phyloP scores from a whole-genome alignment of 2,329 filamentous ascomycete species.

The Colletotrichum sp. region DNA sequence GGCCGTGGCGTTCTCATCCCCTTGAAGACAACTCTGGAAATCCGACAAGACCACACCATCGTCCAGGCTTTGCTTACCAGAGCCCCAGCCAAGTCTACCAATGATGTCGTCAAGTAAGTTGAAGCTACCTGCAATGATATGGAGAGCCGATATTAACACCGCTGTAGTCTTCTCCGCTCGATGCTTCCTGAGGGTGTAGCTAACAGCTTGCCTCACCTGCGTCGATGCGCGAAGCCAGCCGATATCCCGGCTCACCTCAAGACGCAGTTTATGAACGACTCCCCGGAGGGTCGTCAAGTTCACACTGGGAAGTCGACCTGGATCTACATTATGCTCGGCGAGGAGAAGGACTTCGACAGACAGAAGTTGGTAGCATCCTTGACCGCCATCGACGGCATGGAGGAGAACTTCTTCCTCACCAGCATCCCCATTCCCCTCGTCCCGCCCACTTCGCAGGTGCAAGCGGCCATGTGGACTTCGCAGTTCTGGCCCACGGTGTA shows the following conservation, averaged over 20 bases:
- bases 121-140: neutral
- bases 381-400: slow-evolving; percentile 54
- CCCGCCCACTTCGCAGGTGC: slow-evolving; percentile 76
- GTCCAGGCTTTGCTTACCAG: slow-evolving; percentile 74
- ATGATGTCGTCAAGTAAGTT: slow-evolving; percentile 74
- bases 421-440: slow-evolving; percentile 73
- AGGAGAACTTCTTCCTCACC: slow-evolving; percentile 60
- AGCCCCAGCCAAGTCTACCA: slow-evolving; percentile 74
- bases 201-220: slow-evolving; percentile 74
- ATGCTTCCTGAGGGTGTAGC: slow-evolving; percentile 64
- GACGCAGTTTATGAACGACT: slow-evolving; percentile 64
- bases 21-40: slow-evolving; percentile 69
- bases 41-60: slow-evolving; percentile 61
- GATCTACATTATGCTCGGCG: slow-evolving; percentile 64
- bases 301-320: slow-evolving; percentile 65
- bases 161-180: slow-evolving; percentile 44
- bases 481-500: slow-evolving; percentile 87
- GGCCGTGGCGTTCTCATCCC: slow-evolving; percentile 61
- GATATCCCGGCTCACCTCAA: slow-evolving; percentile 72
- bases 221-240: slow-evolving; percentile 75
- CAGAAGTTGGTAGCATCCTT: slow-evolving; percentile 57
- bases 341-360: slow-evolving; percentile 55
- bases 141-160: slow-evolving; percentile 29
- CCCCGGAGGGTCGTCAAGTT: slow-evolving; percentile 57
- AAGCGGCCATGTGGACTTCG: slow-evolving; percentile 76